A percentile compares a stretch with the other conserved stretches of the same genome.
These are phyloP conservation scores for Colletotrichum brevisporum DNA, from an alignment of 2,329 filamentous ascomycete genomes.

Conservation along the genomic window DNA sequence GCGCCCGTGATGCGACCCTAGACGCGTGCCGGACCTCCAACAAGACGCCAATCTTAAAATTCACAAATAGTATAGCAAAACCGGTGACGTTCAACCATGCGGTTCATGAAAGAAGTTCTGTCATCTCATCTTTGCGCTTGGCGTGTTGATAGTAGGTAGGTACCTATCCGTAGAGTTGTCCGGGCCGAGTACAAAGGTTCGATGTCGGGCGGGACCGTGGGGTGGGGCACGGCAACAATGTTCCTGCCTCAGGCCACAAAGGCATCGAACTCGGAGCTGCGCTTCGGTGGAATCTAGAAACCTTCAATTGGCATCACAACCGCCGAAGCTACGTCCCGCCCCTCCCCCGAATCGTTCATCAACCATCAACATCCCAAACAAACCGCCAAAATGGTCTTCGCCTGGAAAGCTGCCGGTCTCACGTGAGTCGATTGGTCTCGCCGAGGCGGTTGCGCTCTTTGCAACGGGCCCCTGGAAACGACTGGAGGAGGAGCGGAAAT, in stretches of 20 bases:
- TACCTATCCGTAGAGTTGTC: not conserved
- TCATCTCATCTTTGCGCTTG: constrained; percentile 12
- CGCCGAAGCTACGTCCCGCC: constrained; percentile 45
- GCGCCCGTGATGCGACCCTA: too few species aligned
- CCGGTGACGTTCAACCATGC: not conserved
- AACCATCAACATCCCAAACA: constrained; percentile 38
- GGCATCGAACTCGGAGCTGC: constrained; percentile 44
- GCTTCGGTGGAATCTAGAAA: constrained; percentile 40
- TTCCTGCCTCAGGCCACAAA: constrained; percentile 34
- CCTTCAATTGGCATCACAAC: constrained; percentile 53
- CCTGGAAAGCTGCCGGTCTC: constrained; percentile 98
- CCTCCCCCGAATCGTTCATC: constrained; percentile 48
- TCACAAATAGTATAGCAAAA: not conserved
- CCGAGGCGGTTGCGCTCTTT: constrained; percentile 1
- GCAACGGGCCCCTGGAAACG: not conserved
- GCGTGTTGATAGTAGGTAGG: too few species aligned
- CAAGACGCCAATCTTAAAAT: not conserved
- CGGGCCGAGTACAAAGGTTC: constrained; percentile 19
- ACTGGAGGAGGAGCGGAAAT: constrained; percentile 41
- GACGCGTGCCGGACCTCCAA: too few species aligned
- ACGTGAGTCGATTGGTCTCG: constrained; percentile 75
- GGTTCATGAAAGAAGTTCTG: constrained; percentile 1
- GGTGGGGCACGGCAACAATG: not conserved
- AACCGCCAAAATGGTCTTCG: constrained; percentile 87
- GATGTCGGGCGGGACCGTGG: not conserved